A percentile compares a stretch with the other conserved stretches of the same genome.
Conservation (phyloP, 2,329 filamentous ascomycete genomes). For the Didymella segeticola region DNA sequence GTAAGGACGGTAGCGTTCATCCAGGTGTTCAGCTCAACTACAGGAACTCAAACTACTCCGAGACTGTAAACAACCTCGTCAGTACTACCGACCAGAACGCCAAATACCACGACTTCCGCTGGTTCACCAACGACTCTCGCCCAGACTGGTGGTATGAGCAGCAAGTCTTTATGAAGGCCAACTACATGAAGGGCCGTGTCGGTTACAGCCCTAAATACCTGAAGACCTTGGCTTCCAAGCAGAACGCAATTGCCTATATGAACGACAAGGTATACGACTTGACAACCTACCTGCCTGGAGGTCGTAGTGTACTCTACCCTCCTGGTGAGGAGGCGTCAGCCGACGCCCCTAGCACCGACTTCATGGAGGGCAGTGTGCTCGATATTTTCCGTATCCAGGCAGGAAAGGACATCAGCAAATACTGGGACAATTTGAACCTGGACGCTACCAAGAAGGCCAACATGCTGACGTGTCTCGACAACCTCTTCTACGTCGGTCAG, state of each 20-base stretch:
- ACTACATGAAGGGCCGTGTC: constrained; percentile 85
- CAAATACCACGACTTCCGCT: constrained; percentile 91
- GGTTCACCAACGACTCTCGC: constrained; percentile 79
- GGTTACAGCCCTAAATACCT: constrained; percentile 84
- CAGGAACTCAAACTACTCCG: constrained; percentile 75
- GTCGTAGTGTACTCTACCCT: constrained; percentile 68
- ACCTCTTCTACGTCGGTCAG: constrained; percentile 92
- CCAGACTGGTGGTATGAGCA: constrained; percentile 93
- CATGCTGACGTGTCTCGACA: constrained; percentile 87
- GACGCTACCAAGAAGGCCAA: constrained; percentile 62
- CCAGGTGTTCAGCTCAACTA: constrained; percentile 85
- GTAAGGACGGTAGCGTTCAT: constrained; percentile 71
- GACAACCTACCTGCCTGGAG: constrained; percentile 80
- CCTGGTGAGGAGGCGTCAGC: constrained; percentile 55
- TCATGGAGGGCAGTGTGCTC: constrained; percentile 79
- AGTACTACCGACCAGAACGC: constrained; percentile 73
- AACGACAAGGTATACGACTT: constrained; percentile 85
- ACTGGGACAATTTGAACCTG: constrained; percentile 76
- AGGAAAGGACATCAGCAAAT: constrained; percentile 81
- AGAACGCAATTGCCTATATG: constrained; percentile 77
- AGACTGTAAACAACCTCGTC: constrained; percentile 66
- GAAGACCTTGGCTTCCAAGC: constrained; percentile 69
- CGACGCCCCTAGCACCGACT: constrained; percentile 65
- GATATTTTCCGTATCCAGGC: constrained; percentile 77
- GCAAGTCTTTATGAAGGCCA: constrained; percentile 76